These are phyloP conservation scores for Lachancea mirantina DNA, from an alignment of 805 yeast genomes.

Conservation along the genomic window DNA sequence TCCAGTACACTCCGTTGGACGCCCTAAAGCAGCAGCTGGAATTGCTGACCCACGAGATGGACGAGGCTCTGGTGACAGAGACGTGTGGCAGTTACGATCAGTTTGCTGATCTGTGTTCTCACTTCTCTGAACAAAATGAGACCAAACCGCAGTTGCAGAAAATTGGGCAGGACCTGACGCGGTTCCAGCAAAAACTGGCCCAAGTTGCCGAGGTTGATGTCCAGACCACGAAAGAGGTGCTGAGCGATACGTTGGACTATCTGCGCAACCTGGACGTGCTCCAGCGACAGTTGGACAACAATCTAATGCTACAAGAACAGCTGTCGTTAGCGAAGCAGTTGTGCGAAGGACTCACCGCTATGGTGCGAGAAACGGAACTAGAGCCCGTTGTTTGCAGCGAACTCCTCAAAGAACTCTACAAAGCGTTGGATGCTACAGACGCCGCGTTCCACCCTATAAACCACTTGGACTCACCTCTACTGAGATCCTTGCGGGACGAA, in stretches of 20 bases:
- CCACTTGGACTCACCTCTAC: too few relatives aligned
- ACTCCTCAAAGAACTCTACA: too few relatives aligned
- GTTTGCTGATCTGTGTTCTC: conserved; percentile 22
- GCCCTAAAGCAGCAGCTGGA: conserved; percentile 22
- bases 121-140: conserved; percentile 18
- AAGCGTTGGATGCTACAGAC: too few relatives aligned
- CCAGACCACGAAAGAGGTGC: conserved; percentile 17
- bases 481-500: conserved; percentile 25
- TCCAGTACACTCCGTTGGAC: conserved; percentile 29
- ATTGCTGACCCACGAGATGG: conserved; percentile 19
- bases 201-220: conserved; percentile 18
- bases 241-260: conserved; percentile 23
- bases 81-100: conserved; percentile 22
- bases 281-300: conserved; percentile 14
- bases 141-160: conserved; percentile 19
- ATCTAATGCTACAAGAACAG: conserved; percentile 13
- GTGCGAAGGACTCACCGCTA: conserved; percentile 18
- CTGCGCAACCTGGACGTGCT: conserved; percentile 22
- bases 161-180: conserved; percentile 18
- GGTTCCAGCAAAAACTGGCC: conserved; percentile 18
- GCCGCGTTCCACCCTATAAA: too few relatives aligned
- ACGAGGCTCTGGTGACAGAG: conserved; percentile 21
- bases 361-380: conserved; percentile 13
- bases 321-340: conserved; percentile 17
- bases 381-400: conserved; percentile 5